phyloP scores from a whole-genome alignment of 2,329 filamentous ascomycete genomes.

The Rutstroemia sp. region DNA sequence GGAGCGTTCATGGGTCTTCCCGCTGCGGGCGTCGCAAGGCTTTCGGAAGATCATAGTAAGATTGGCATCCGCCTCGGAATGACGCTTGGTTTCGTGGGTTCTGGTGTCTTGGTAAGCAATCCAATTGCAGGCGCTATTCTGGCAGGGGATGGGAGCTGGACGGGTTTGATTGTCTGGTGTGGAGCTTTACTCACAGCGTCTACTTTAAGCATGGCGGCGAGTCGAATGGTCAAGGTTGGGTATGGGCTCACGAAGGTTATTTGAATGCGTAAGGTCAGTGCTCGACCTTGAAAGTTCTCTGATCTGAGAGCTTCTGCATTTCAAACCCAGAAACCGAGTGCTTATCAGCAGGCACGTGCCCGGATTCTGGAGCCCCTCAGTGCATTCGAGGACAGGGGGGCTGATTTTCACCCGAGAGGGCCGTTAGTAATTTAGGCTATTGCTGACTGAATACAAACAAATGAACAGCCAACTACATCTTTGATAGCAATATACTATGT shows the following conservation, averaged over 20 bases:
- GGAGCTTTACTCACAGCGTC: background rate
- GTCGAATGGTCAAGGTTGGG: background rate
- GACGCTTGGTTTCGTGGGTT: background rate
- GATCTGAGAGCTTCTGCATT: too few relatives aligned
- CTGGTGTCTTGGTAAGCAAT: background rate
- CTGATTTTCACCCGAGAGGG: too few relatives aligned
- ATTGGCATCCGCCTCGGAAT: background rate
- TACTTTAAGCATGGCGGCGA: background rate
- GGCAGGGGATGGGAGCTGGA: background rate
- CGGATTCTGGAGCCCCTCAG: too few relatives aligned
- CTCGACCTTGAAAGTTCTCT: too few relatives aligned
- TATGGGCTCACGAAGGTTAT: background rate
- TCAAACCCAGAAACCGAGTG: too few relatives aligned
- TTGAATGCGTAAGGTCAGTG: background rate
- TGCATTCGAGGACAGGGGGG: too few relatives aligned
- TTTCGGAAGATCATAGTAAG: background rate
- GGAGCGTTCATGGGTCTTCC: background rate
- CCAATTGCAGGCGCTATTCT: background rate
- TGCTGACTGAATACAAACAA: too few relatives aligned
- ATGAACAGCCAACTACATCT: too few relatives aligned
- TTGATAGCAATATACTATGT: too few relatives aligned
- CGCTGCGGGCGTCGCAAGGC: background rate
- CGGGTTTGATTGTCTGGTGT: background rate
- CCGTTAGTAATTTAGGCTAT: too few relatives aligned
- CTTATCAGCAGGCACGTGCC: too few relatives aligned